Percentiles rank a stretch among this genome's conserved stretches.
Conservation (phyloP, 169 alveolate genomes). For the Theileria parva region DNA sequence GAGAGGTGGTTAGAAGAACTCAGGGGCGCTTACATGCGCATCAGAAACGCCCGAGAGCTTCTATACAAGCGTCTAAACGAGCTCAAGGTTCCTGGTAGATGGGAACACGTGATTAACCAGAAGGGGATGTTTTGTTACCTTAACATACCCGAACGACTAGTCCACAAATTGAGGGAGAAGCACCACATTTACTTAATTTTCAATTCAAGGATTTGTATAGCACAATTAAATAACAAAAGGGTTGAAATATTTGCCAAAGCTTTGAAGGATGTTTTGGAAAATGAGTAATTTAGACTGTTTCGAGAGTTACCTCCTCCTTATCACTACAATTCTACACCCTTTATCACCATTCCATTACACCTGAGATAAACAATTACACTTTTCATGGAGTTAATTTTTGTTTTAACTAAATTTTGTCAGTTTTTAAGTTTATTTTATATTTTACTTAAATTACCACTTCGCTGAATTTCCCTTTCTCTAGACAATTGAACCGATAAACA, state of each 20-base stretch:
- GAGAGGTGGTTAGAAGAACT: slow-evolving; percentile 54
- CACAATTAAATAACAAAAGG: slow-evolving; percentile 44
- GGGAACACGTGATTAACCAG: slow-evolving; percentile 60
- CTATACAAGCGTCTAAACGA: slow-evolving; percentile 36
- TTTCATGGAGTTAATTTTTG: not conserved
- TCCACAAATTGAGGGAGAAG: slow-evolving; percentile 24
- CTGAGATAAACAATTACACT: not conserved
- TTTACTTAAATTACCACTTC: not conserved
- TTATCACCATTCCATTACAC: not conserved
- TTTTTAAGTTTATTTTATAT: too few species aligned
- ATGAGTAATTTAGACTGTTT: not conserved
- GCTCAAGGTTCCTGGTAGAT: slow-evolving; percentile 46
- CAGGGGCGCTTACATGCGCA: slow-evolving; percentile 6
- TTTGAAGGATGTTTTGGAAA: slow-evolving; percentile 38
- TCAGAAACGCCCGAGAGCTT: slow-evolving; percentile 10
- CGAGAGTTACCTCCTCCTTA: not conserved
- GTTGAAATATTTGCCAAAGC: slow-evolving; percentile 48
- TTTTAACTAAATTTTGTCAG: not conserved
- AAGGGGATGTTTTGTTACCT: slow-evolving; percentile 66
- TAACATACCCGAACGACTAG: slow-evolving; percentile 36
- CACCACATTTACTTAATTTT: slow-evolving; percentile 56
- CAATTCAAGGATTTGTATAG: slow-evolving; percentile 50
- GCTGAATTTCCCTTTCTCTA: not conserved
- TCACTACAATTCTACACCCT: not conserved
- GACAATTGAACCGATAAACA: not conserved